phyloP scores from a whole-genome alignment of 306 rosid genomes.

The Dryas drummondii region DNA sequence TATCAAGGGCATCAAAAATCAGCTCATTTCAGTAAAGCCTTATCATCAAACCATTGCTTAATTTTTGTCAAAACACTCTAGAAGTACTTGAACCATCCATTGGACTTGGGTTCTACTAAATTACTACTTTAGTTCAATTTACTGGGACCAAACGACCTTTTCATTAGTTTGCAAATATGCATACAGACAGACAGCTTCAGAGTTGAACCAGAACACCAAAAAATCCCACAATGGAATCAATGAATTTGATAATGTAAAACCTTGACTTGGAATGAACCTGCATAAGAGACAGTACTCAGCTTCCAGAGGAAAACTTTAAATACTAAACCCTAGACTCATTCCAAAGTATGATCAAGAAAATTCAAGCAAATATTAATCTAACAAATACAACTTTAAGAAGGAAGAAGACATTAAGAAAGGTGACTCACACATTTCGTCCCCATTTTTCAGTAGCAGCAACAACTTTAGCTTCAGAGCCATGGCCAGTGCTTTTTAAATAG shows the following conservation, averaged over 20 bases:
- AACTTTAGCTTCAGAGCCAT: constrained; percentile 88
- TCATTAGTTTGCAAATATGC: background rate
- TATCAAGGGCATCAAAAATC: background rate
- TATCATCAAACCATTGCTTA: too few species aligned
- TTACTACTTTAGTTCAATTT: background rate
- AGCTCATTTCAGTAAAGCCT: too few species aligned
- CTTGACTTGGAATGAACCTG: background rate
- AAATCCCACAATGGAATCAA: background rate
- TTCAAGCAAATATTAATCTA: constrained; percentile 13
- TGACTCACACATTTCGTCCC: constrained; percentile 92
- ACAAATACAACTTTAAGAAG: constrained; percentile 9
- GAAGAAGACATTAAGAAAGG: constrained; percentile 23
- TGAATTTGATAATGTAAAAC: background rate
- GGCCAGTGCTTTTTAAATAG: constrained; percentile 82
- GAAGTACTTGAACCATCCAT: background rate
- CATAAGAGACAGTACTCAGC: background rate
- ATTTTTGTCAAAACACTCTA: background rate
- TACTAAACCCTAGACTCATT: background rate
- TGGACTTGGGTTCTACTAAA: background rate
- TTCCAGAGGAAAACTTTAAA: background rate
- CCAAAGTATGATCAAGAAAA: background rate
- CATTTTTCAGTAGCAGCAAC: constrained; percentile 80
- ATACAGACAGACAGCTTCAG: background rate
- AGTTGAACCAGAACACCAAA: background rate
- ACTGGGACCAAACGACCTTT: background rate